phyloP scores from a whole-genome alignment of 768 basidiomycete species.

The Amanita polypyramis region DNA sequence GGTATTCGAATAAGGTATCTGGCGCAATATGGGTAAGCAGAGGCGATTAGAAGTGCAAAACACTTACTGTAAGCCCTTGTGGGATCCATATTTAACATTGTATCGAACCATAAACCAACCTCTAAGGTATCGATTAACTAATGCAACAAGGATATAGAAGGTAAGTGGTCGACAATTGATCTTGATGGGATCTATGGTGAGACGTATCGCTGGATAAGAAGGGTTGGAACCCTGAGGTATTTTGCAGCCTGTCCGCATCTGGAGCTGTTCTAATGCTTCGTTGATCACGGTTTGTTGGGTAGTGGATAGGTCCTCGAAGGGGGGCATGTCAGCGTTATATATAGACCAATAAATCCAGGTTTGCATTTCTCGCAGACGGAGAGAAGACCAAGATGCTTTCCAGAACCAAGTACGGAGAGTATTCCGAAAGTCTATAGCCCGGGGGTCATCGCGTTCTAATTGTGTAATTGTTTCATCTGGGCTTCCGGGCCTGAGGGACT shows the following conservation, averaged over 20 bases:
- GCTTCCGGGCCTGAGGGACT: conserved; percentile 46
- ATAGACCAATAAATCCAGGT: conserved; percentile 82
- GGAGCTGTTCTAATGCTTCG: conserved; percentile 48
- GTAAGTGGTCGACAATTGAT: conserved; percentile 58
- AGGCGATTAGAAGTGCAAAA: neutral
- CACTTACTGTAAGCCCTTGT: conserved; percentile 63
- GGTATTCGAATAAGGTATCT: conserved; percentile 76
- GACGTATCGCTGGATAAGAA: conserved; percentile 41
- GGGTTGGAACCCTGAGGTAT: conserved; percentile 54
- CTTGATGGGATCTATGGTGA: conserved; percentile 72
- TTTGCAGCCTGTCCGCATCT: conserved; percentile 59
- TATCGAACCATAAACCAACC: conserved; percentile 31
- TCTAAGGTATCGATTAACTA: conserved; percentile 38
- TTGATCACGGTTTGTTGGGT: conserved; percentile 42
- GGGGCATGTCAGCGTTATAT: conserved; percentile 56
- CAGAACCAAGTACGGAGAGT: conserved; percentile 69
- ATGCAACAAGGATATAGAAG: conserved; percentile 45
- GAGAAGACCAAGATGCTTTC: conserved; percentile 61
- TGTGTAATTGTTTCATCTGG: conserved; percentile 48
- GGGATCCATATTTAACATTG: conserved; percentile 31
- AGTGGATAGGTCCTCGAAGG: conserved; percentile 33
- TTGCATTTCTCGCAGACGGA: conserved; percentile 51
- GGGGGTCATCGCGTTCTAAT: conserved; percentile 54
- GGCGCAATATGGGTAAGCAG: conserved; percentile 1
- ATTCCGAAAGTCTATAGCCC: conserved; percentile 66